Conservation (phyloP, 2,329 filamentous ascomycete genomes). For the Exophiala oligosperma region DNA sequence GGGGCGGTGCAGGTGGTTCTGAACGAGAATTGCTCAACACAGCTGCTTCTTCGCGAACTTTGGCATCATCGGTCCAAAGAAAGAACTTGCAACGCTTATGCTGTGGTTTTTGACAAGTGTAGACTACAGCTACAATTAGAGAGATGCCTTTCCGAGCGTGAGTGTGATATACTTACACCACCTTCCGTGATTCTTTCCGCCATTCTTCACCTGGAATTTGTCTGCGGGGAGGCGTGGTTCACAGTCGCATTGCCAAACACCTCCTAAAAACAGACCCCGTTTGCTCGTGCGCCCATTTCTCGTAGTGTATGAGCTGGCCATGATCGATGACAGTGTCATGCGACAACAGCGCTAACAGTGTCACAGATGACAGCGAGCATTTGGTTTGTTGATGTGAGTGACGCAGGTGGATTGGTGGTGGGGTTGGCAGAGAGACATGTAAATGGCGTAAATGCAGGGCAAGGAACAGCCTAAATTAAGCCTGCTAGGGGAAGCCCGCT, state of each 20-base stretch:
- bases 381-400: constrained; percentile 16
- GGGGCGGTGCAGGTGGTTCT: constrained; percentile 37
- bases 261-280: constrained; percentile 43
- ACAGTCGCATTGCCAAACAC: constrained; percentile 58
- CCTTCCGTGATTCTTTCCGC: constrained; percentile 55
- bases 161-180: constrained; percentile 45
- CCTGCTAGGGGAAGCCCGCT: not conserved
- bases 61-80: constrained; percentile 61
- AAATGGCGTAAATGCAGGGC: too few relatives aligned
- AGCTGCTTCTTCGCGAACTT: constrained; percentile 51
- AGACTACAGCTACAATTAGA: constrained; percentile 42
- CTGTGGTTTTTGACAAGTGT: constrained; percentile 56
- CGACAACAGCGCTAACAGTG: not conserved
- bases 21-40: constrained; percentile 51
- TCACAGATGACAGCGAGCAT: not conserved
- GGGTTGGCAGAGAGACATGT: too few relatives aligned
- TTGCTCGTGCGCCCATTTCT: constrained; percentile 27
- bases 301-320: constrained; percentile 22
- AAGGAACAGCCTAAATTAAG: not conserved
- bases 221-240: constrained; percentile 53
- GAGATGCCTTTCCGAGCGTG: not conserved
- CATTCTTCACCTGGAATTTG: constrained; percentile 59
- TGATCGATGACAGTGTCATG: constrained; percentile 3
- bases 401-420: constrained; percentile 12
- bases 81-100: constrained; percentile 59